phyloP scores from a whole-genome alignment of 2,329 filamentous ascomycete species.

The Cercospora sesami region DNA sequence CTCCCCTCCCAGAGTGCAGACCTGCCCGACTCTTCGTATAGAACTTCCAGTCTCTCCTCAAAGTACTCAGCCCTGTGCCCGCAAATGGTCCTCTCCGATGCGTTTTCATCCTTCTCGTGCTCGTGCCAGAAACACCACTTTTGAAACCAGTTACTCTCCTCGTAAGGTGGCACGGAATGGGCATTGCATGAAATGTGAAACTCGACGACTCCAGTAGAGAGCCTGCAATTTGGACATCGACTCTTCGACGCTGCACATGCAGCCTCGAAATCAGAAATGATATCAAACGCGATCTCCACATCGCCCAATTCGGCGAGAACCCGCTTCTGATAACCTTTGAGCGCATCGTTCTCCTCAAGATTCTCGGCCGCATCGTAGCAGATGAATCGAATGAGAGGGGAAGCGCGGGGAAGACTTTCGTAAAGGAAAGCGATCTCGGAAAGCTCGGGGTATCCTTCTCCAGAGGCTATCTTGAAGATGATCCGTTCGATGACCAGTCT shows the following conservation, averaged over 20 bases:
- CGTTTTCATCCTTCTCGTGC: neutral
- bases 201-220: too few relatives aligned
- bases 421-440: neutral
- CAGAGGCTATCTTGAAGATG: constrained; percentile 10
- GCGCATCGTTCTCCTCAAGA: too few relatives aligned
- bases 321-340: neutral
- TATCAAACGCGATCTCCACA: neutral
- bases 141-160: neutral
- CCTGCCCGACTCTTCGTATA: too few relatives aligned
- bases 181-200: neutral
- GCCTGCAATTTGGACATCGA: too few relatives aligned
- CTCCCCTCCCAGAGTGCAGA: too few relatives aligned
- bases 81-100: neutral
- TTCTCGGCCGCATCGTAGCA: neutral
- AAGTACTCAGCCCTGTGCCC: neutral
- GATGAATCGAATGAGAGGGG: neutral
- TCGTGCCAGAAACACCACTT: neutral
- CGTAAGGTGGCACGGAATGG: neutral
- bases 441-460: neutral
- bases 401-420: neutral
- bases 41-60: neutral
- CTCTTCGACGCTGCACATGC: too few relatives aligned
- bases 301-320: neutral
- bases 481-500: constrained; percentile 12
- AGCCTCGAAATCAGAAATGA: neutral